A percentile compares a stretch with the other conserved stretches of the same genome.
Evolutionary conservation across 441 rosid species (phyloP).

Genomic region (Brassica hybrid): DNA sequence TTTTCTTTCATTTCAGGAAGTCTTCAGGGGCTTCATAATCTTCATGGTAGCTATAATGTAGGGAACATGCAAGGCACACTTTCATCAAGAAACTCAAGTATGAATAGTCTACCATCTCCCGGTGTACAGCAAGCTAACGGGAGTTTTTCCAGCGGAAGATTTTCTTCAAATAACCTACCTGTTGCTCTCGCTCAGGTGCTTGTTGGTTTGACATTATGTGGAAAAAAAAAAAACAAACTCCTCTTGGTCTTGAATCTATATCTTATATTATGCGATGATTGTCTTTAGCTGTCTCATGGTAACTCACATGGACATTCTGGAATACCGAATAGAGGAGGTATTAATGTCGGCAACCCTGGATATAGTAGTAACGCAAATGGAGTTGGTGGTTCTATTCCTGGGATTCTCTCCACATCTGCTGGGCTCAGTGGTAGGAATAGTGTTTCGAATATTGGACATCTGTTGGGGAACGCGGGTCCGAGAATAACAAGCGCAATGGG

Average conservation of each 20-base stretch:
- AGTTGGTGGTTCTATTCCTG: conserved; percentile 96
- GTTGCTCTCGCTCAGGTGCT: conserved; percentile 91
- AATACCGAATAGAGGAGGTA: conserved; percentile 87
- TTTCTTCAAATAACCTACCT: conserved; percentile 83
- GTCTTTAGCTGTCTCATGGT: conserved; percentile 83
- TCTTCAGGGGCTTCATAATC: conserved; percentile 86
- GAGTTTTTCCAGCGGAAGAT: conserved; percentile 84
- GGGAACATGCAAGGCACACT: conserved; percentile 87
- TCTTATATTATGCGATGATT: conserved; percentile 24
- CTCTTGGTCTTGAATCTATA: background rate
- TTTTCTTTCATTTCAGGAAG: conserved; percentile 52
- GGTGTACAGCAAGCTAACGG: conserved; percentile 91
- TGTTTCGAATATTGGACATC: conserved; percentile 90
- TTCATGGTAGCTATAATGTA: conserved; percentile 89
- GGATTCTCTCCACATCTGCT: conserved; percentile 89
- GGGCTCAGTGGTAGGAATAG: conserved; percentile 81
- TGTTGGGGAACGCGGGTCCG: conserved; percentile 88
- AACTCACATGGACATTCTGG: conserved; percentile 91
- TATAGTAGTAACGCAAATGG: conserved; percentile 82
- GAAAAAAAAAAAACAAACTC: background rate
- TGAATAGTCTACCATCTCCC: conserved; percentile 71
- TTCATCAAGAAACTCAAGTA: conserved; percentile 79
- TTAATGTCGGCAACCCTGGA: conserved; percentile 85
- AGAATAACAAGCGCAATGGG: conserved; percentile 87
- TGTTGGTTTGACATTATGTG: conserved; percentile 13